A percentile compares a stretch with the other conserved stretches of the same genome.
These are phyloP conservation scores for Vickermania ingenoplastis DNA, from an alignment of 208 protist species.

Conservation along the genomic window DNA sequence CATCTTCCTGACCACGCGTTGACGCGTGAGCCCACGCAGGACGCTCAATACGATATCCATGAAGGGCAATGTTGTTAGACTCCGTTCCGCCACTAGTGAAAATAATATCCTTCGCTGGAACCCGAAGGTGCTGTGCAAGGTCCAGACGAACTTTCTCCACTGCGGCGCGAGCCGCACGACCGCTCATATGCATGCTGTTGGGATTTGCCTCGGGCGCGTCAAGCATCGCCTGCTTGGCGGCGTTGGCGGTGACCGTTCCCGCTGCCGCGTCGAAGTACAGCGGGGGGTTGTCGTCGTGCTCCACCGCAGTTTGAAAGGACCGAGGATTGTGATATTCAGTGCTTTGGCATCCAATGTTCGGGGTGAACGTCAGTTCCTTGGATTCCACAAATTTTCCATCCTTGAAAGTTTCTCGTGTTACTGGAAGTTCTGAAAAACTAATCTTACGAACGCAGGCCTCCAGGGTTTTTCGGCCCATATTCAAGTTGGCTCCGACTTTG, in stretches of 20 bases:
- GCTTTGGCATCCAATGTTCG: constrained; percentile 8
- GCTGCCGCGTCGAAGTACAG: constrained; percentile 75
- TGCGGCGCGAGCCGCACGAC: constrained; percentile 58
- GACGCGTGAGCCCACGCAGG: constrained; percentile 66
- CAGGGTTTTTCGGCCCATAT: constrained; percentile 49
- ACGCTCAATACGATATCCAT: constrained; percentile 64
- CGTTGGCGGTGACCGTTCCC: constrained; percentile 39
- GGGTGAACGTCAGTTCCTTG: constrained; percentile 26
- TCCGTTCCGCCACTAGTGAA: constrained; percentile 77
- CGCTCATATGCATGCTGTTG: constrained; percentile 69
- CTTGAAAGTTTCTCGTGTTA: constrained; percentile 45
- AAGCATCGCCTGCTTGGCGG: constrained; percentile 42
- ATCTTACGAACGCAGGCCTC: constrained; percentile 41
- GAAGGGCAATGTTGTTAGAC: constrained; percentile 74
- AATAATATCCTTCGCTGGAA: constrained; percentile 57
- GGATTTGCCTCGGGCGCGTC: constrained; percentile 59
- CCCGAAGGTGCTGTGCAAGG: constrained; percentile 35
- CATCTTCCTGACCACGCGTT: constrained; percentile 15
- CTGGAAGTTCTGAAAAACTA: constrained; percentile 38
- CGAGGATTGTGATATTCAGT: neutral
- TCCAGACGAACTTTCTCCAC: constrained; percentile 54
- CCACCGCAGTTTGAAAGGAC: too few species aligned
- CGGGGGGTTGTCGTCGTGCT: constrained; percentile 9
- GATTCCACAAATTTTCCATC: constrained; percentile 34
- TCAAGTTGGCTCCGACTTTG: constrained; percentile 68